Evolutionary conservation across 257 asterid genomes (phyloP).

Genomic region (Sherardia arvensis): DNA sequence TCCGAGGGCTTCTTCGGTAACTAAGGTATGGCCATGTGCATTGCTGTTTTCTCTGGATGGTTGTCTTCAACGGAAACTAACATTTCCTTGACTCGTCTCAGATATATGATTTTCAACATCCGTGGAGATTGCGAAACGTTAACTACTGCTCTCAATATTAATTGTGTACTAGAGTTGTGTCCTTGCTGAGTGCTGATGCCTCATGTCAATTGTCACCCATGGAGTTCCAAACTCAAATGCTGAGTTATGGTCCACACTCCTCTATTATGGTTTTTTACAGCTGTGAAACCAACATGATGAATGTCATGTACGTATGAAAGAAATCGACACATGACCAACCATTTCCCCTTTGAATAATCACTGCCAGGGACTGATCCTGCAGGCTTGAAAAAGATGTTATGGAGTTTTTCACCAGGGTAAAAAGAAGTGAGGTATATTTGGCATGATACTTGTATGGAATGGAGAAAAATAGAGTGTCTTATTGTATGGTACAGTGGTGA

Average conservation of each 20-base stretch:
- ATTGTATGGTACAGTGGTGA: background rate
- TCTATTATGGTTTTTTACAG: background rate
- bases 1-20: background rate
- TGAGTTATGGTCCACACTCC: background rate
- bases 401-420: background rate
- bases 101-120: background rate
- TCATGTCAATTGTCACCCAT: background rate
- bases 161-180: background rate
- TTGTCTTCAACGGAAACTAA: background rate
- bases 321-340: background rate
- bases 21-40: background rate
- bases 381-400: background rate
- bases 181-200: background rate
- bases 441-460: background rate
- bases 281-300: background rate
- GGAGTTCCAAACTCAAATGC: background rate
- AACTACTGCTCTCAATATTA: background rate
- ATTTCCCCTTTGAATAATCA: background rate
- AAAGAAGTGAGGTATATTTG: background rate
- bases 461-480: background rate
- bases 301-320: background rate
- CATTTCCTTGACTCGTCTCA: background rate
- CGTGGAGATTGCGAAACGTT: background rate
- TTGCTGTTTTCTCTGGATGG: background rate
- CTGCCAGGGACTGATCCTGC: background rate